Evolutionary conservation across 805 yeast species (phyloP).

Genomic region (Pichia manshurica): DNA sequence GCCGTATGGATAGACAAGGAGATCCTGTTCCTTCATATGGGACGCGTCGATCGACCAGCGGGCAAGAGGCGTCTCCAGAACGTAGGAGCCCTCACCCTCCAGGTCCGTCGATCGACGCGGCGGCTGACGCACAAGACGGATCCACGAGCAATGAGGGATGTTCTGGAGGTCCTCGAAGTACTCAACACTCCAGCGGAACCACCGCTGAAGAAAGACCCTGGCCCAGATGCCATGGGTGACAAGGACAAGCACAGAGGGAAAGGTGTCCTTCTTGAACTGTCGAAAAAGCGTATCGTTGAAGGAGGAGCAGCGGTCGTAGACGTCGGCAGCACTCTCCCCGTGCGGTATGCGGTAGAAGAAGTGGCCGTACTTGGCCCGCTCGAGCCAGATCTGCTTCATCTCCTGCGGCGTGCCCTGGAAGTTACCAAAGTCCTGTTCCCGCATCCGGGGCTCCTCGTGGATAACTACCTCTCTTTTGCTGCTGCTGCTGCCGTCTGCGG

Average conservation of each 20-base stretch:
- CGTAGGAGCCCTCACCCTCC: constrained; percentile 22
- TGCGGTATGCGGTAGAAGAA: constrained; percentile 85
- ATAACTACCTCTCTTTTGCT: constrained; percentile 24
- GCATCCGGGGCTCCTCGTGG: constrained; percentile 82
- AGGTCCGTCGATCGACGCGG: no score
- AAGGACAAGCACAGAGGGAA: constrained; percentile 75
- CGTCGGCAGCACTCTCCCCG: constrained; percentile 96
- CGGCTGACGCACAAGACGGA: constrained; percentile 28
- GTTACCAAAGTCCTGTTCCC: constrained; percentile 95
- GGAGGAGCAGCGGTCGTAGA: constrained; percentile 83
- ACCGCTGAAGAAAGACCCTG: constrained; percentile 85
- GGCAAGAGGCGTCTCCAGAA: constrained; percentile 13
- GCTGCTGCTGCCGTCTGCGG: constrained; percentile 32
- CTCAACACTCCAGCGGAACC: constrained; percentile 92
- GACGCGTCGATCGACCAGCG: constrained; percentile 1
- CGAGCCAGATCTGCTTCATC: constrained; percentile 79
- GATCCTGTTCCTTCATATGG: neutral
- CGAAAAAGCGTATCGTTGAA: constrained; percentile 84
- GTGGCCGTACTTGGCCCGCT: constrained; percentile 82
- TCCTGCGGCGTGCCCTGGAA: constrained; percentile 72
- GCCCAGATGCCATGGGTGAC: constrained; percentile 96
- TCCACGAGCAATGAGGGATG: constrained; percentile 77
- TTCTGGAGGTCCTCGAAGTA: constrained; percentile 78
- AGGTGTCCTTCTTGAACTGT: constrained; percentile 62
- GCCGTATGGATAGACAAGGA: neutral